A percentile compares a stretch with the other conserved stretches of the same genome.
Evolutionary conservation across 768 basidiomycete genomes (phyloP).

Genomic region (Neoboletus magnificus): DNA sequence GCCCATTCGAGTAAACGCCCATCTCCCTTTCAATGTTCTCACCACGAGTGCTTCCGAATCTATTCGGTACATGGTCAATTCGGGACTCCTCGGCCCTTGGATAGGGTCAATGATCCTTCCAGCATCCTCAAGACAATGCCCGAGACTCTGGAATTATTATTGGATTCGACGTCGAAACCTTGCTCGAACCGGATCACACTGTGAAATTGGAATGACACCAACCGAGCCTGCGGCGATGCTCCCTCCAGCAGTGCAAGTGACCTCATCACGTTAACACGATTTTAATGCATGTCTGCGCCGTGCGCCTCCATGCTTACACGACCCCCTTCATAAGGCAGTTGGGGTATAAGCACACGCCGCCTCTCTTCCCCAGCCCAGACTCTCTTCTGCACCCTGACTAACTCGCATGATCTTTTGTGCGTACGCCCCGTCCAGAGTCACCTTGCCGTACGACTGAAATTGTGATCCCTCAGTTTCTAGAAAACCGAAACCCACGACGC

Average conservation of each 20-base stretch:
- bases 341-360: slow-evolving; percentile 14
- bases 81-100: slow-evolving; percentile 2
- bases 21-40: background rate
- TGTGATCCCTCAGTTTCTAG: slow-evolving; percentile 21
- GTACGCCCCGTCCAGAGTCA: background rate
- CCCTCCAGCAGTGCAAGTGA: slow-evolving; percentile 18
- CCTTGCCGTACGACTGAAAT: background rate
- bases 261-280: slow-evolving; percentile 33
- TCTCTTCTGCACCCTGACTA: slow-evolving; percentile 14
- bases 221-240: slow-evolving; percentile 21
- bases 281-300: slow-evolving; percentile 29
- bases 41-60: slow-evolving; percentile 3
- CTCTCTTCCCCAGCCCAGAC: background rate
- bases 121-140: slow-evolving; percentile 1
- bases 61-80: background rate
- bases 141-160: background rate
- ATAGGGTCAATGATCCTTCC: background rate
- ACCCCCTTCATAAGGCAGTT: slow-evolving; percentile 26
- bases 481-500: slow-evolving; percentile 27
- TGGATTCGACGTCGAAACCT: background rate
- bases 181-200: slow-evolving; percentile 11
- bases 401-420: slow-evolving; percentile 29
- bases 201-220: slow-evolving; percentile 5
- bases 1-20: slow-evolving; percentile 6
- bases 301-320: slow-evolving; percentile 14